Conservation (phyloP, 139 green algal genomes). For the Raphidocelis subcapitata region DNA sequence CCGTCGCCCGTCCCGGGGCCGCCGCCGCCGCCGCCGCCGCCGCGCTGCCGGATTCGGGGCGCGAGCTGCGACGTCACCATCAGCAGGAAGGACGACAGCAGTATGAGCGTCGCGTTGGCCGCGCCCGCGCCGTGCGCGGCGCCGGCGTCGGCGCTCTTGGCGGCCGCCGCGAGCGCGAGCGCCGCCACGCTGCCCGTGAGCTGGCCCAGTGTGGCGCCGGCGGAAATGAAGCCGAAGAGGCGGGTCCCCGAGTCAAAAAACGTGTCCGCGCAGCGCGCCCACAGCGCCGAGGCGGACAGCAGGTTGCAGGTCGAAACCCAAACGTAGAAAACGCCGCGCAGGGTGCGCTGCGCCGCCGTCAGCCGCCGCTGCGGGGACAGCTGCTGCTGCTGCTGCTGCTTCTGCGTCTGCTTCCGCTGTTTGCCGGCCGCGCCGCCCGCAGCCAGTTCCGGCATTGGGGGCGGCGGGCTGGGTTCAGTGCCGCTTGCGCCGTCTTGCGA, state of each 20-base stretch:
- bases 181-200: slow-evolving; percentile 3
- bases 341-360: slow-evolving; percentile 14
- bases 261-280: slow-evolving; percentile 72
- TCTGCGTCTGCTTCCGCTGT: too few species aligned
- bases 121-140: background rate
- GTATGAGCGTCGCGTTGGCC: background rate
- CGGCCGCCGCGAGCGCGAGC: too few species aligned
- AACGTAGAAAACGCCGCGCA: slow-evolving; percentile 63
- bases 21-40: background rate
- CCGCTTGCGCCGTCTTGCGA: too few species aligned
- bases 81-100: background rate
- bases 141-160: background rate
- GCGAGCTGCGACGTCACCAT: background rate
- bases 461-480: too few species aligned
- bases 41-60: background rate
- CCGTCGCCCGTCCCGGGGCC: background rate
- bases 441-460: background rate
- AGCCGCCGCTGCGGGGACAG: slow-evolving; percentile 3
- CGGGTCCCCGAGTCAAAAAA: slow-evolving; percentile 54
- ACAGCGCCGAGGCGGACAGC: slow-evolving; percentile 60
- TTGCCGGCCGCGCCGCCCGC: background rate
- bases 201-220: slow-evolving; percentile 35
- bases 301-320: slow-evolving; percentile 77
- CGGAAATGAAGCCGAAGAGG: slow-evolving; percentile 62
- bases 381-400: background rate